phyloP scores from a whole-genome alignment of 768 basidiomycete species.

The Chalciporus chontae region DNA sequence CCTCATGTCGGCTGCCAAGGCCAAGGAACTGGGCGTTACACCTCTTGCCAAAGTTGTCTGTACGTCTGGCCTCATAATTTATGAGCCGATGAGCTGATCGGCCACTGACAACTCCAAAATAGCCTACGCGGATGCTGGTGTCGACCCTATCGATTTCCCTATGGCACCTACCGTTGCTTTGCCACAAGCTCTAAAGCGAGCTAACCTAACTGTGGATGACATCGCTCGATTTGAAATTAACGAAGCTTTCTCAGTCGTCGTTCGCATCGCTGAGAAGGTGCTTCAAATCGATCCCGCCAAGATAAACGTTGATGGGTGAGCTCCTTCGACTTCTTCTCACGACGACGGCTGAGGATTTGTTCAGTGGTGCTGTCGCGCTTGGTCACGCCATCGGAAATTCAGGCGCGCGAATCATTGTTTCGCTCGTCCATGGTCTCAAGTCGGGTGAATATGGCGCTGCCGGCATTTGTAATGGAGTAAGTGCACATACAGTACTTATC shows the following conservation, averaged over 20 bases:
- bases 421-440: slow-evolving; percentile 88
- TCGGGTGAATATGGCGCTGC: slow-evolving; percentile 92
- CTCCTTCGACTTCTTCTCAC: slow-evolving; percentile 9
- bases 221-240: slow-evolving; percentile 95
- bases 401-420: slow-evolving; percentile 90
- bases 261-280: slow-evolving; percentile 86
- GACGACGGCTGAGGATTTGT: slow-evolving; percentile 9
- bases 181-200: slow-evolving; percentile 82
- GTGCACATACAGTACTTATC: slow-evolving; percentile 29
- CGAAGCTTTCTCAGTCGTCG: slow-evolving; percentile 96
- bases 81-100: background rate
- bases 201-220: slow-evolving; percentile 77
- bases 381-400: slow-evolving; percentile 97
- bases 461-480: slow-evolving; percentile 94
- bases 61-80: slow-evolving; percentile 39
- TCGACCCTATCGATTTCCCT: slow-evolving; percentile 97
- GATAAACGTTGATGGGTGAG: slow-evolving; percentile 86
- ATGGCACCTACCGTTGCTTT: slow-evolving; percentile 89
- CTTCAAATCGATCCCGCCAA: slow-evolving; percentile 81
- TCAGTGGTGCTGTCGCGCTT: slow-evolving; percentile 92
- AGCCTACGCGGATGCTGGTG: slow-evolving; percentile 97
- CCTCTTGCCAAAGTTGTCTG: slow-evolving; percentile 94
- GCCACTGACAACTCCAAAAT: slow-evolving; percentile 6
- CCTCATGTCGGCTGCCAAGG: slow-evolving; percentile 91
- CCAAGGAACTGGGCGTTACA: slow-evolving; percentile 83